Evolutionary conservation across 208 protist genomes (phyloP), one percentile per base, ranked within the genome.

Genomic region (Balamuthia mandrillaris): DNA sequence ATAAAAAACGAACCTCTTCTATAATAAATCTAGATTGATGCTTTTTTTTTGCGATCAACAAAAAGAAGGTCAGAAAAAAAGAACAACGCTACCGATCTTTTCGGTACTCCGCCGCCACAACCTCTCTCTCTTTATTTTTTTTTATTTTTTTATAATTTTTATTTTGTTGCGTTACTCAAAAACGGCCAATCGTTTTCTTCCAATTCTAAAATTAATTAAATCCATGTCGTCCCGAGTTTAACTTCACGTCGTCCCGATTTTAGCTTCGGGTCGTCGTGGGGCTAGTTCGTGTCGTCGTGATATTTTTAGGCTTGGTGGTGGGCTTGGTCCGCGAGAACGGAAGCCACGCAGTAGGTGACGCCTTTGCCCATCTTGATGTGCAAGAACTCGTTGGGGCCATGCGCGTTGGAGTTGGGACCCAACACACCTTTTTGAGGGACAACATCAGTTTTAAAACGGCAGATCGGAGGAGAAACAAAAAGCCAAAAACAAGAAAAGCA

Each of bases 381-480:
- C 9, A 98, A 85, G 83, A 97, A 98, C 88, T 98, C 96, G 86
- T 98, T 97, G 24, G 96, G 96, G 31, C 96, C 96, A 84, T 98
- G 96, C 21, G 95, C 95, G 85, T 97, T 97, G 79, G 14, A 82
- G 18, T 18, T 39, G 61, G 18, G 24, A 70, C 16, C 61, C 16
- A 16, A 70, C 21, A 70, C 21, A 70, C 21, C 16, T 39, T n/a
- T 18, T n/a, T 18, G 18, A 39, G 18, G 18, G 24, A 39, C 61
- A 39, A 49, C 21, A 70, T 18, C 16, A 18, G 31, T 39, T 16
- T 39, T 29, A 84, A 82, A 78, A 31, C 68, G 66, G 29, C n/a
- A 82, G 51, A 82, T 14, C 68, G 56, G 35, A 33, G 27, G 9
- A 33, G 12, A 33, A 82, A 9, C 21, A 78, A 10, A 78, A 29